phyloP scores from a whole-genome alignment of 257 asterid species.

The Capsicum baccatum region DNA sequence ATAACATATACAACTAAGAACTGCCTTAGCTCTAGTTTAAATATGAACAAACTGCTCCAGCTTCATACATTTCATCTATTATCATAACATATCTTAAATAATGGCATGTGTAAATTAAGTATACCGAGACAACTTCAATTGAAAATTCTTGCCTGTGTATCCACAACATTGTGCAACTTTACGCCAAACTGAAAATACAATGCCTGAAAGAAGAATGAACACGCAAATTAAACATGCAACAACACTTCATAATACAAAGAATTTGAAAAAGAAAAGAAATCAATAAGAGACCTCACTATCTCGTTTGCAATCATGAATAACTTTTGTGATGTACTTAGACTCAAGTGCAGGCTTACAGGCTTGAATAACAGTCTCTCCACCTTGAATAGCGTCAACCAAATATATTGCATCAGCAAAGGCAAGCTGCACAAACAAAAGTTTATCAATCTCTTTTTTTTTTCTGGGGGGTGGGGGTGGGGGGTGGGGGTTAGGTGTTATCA shows the following conservation, averaged over 20 bases:
- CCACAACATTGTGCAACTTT: constrained; percentile 86
- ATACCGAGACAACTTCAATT: constrained; percentile 16
- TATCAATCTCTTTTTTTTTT: not conserved
- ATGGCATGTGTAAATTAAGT: not conserved
- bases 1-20: constrained; percentile 9
- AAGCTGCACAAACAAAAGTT: constrained; percentile 59
- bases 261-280: constrained; percentile 38
- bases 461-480: not conserved
- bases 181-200: constrained; percentile 91
- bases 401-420: constrained; percentile 92
- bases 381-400: constrained; percentile 94
- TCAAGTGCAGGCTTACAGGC: constrained; percentile 99
- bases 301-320: constrained; percentile 97
- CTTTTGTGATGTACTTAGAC: constrained; percentile 89
- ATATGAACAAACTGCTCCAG: constrained; percentile 7
- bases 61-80: constrained; percentile 4
- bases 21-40: not conserved
- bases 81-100: constrained; percentile 19
- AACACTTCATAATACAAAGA: constrained; percentile 31
- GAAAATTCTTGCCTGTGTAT: constrained; percentile 78
- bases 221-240: constrained; percentile 35
- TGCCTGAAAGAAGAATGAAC: constrained; percentile 65
- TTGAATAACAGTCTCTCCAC: constrained; percentile 76
- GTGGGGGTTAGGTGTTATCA: not conserved
- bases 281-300: constrained; percentile 95